Evolutionary conservation across 1,284 basidiomycete species (phyloP).

Genomic region (Rhodofomes roseus): DNA sequence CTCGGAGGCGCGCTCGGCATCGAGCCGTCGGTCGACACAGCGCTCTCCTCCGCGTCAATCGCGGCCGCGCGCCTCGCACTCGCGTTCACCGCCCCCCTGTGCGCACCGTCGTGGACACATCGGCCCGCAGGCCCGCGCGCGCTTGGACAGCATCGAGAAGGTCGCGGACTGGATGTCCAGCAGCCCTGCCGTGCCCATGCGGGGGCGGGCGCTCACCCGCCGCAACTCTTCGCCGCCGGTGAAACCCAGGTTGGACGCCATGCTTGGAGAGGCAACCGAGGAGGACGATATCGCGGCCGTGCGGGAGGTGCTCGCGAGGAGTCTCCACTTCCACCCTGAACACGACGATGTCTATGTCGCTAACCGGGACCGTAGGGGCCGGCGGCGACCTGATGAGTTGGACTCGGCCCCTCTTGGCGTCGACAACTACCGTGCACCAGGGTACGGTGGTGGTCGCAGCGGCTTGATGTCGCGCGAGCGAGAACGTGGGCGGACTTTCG

Average conservation of each 20-base stretch:
- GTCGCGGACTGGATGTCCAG: slow-evolving; percentile 31
- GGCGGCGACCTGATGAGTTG: slow-evolving; percentile 24
- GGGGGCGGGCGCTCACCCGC: slow-evolving; percentile 16
- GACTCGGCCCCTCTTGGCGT: slow-evolving; percentile 13
- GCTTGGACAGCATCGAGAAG: slow-evolving; percentile 32
- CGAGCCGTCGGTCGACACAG: slow-evolving; percentile 24
- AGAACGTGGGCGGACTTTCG: slow-evolving; percentile 12
- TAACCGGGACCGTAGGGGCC: slow-evolving; percentile 16
- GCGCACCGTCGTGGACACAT: slow-evolving; percentile 10
- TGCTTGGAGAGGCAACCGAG: slow-evolving; percentile 11
- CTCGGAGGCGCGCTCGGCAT: slow-evolving; percentile 24
- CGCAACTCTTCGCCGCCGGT: slow-evolving; percentile 26
- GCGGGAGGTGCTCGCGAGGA: slow-evolving; percentile 10
- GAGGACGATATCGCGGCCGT: slow-evolving; percentile 15
- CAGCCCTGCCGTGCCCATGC: slow-evolving; percentile 23
- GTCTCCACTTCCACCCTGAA: slow-evolving; percentile 11
- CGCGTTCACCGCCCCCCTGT: slow-evolving; percentile 6
- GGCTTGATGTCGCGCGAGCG: slow-evolving; percentile 25
- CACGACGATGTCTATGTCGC: slow-evolving; percentile 11
- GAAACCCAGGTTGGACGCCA: slow-evolving; percentile 17
- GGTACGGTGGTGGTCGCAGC: slow-evolving; percentile 26
- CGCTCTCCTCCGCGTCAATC: slow-evolving; percentile 25
- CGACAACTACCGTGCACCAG: slow-evolving; percentile 18
- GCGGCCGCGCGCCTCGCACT: slow-evolving; percentile 11
- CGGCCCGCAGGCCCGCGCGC: slow-evolving; percentile 20